Percentiles rank a stretch among this genome's conserved stretches.
phyloP scores from a whole-genome alignment of 352 stramenopile genomes.

The Blastocystis sp. region DNA sequence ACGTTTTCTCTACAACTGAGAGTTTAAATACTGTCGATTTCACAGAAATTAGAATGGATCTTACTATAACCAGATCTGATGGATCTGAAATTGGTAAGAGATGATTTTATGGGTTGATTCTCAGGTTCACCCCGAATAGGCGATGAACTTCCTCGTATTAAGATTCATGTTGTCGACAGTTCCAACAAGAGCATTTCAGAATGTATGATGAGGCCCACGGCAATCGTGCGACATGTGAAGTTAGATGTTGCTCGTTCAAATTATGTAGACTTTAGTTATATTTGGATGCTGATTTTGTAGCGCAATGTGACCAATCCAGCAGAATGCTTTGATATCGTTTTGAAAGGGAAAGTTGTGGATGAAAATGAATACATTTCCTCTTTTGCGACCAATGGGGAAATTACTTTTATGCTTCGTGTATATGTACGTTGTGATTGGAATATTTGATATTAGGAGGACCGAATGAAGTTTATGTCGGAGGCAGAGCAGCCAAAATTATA shows the following conservation, averaged over 20 bases:
- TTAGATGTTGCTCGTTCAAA: background rate
- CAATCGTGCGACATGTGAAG: constrained; percentile 7
- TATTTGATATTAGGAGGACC: background rate
- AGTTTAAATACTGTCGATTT: background rate
- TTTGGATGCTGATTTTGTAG: background rate
- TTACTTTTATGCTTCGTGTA: background rate
- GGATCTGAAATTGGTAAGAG: background rate
- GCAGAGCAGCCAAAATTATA: background rate
- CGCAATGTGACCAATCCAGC: background rate
- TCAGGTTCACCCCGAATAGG: background rate
- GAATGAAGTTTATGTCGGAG: background rate
- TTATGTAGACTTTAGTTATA: background rate
- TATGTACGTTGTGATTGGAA: background rate
- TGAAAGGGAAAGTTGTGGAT: background rate
- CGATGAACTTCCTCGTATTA: background rate
- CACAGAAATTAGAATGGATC: background rate
- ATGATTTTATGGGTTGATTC: background rate
- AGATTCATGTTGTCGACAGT: constrained; percentile 1
- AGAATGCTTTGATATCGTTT: background rate
- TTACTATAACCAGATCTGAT: background rate
- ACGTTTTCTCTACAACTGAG: background rate
- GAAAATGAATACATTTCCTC: background rate
- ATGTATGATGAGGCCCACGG: background rate
- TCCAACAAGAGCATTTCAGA: background rate
- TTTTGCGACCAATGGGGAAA: background rate